These are phyloP conservation scores for Tylopilus sp. DNA, from an alignment of 768 basidiomycete species.

Conservation along the genomic window DNA sequence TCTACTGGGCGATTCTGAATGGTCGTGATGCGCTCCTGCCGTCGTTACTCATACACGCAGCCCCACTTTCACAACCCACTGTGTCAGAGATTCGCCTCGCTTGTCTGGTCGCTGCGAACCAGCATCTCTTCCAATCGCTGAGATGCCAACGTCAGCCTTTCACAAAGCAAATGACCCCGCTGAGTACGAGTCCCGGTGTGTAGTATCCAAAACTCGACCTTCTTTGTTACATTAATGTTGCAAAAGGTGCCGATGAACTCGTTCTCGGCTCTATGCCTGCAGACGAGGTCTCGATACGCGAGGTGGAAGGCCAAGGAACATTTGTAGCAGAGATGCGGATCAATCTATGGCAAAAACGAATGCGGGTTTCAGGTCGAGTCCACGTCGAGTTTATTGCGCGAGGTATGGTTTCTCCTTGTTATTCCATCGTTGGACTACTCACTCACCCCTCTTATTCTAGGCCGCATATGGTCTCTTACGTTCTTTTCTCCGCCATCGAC, in stretches of 20 bases:
- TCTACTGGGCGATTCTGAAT: slow-evolving; percentile 31
- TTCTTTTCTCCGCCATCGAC: slow-evolving; percentile 18
- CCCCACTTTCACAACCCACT: slow-evolving; percentile 39
- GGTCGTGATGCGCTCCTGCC: slow-evolving; percentile 43
- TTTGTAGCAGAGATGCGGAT: slow-evolving; percentile 48
- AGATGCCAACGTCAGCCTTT: slow-evolving; percentile 18
- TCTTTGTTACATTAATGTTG: neutral
- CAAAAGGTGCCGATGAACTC: slow-evolving; percentile 45
- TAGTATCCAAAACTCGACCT: neutral
- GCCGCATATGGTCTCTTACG: slow-evolving; percentile 27
- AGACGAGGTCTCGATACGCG: slow-evolving; percentile 54
- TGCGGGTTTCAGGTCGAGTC: slow-evolving; percentile 57
- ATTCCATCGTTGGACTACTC: neutral
- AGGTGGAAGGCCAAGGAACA: slow-evolving; percentile 46
- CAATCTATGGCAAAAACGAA: slow-evolving; percentile 67
- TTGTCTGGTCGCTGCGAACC: slow-evolving; percentile 43
- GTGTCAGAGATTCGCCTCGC: slow-evolving; percentile 64
- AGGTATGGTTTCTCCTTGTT: slow-evolving; percentile 25
- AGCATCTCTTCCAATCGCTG: slow-evolving; percentile 25
- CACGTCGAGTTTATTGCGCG: slow-evolving; percentile 64
- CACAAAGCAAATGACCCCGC: slow-evolving; percentile 6
- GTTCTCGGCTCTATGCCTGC: slow-evolving; percentile 42
- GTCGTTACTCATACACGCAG: slow-evolving; percentile 50
- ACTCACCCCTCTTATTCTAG: too few species aligned
- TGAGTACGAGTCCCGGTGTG: slow-evolving; percentile 15